phyloP scores from a whole-genome alignment of 208 protist species.

The Leishmania arabica region DNA sequence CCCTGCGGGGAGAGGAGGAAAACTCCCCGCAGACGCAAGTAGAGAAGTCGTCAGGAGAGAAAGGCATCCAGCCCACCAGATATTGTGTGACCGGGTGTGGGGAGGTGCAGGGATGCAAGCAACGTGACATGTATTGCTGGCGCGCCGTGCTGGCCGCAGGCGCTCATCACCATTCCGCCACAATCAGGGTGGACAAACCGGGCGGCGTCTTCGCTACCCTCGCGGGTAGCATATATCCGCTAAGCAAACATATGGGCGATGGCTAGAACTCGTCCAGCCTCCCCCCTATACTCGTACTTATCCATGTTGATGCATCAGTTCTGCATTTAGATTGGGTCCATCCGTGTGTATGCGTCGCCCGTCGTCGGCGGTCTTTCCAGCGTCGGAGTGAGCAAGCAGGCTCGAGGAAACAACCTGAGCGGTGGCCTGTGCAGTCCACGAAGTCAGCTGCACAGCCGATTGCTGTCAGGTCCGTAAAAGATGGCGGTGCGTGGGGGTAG shows the following conservation, averaged over 20 bases:
- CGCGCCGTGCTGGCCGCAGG: background rate
- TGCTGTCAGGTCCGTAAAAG: too few species aligned
- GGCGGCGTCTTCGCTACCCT: background rate
- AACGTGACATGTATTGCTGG: background rate
- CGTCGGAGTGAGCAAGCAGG: background rate
- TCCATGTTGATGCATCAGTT: background rate
- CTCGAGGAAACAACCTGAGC: background rate
- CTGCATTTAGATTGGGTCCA: background rate
- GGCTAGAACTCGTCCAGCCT: background rate
- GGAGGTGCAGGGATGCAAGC: background rate
- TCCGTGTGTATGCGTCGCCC: background rate
- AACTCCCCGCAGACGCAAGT: too few species aligned
- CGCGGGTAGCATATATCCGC: background rate
- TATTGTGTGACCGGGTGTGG: background rate
- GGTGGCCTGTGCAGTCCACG: too few species aligned
- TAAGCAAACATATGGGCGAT: background rate
- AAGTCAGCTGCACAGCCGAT: too few species aligned
- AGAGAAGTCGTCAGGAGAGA: background rate
- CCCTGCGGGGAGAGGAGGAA: background rate
- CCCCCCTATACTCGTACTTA: background rate
- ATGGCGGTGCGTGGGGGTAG: too few species aligned
- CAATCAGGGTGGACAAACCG: too few species aligned
- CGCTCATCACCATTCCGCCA: background rate
- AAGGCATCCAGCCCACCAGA: background rate
- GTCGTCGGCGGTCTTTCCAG: background rate